Conservation (phyloP, 78 protist genomes). For the Guillardia theta region DNA sequence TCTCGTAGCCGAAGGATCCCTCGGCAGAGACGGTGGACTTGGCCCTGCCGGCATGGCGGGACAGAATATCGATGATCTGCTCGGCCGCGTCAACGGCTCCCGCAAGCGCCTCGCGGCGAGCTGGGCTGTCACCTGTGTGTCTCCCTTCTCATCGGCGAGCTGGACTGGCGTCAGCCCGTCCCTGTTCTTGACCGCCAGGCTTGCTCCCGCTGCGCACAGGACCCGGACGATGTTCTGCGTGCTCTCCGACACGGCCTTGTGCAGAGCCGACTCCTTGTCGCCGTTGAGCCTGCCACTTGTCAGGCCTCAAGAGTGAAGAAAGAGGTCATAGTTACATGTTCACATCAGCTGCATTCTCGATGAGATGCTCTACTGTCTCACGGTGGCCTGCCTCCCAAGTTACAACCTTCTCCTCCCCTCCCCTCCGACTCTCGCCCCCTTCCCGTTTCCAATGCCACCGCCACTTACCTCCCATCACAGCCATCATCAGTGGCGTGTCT, state of each 20-base stretch:
- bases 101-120: not conserved
- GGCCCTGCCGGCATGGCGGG: not conserved
- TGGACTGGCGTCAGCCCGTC: conserved; percentile 9
- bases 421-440: too few species aligned
- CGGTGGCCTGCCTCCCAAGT: conserved; percentile 18
- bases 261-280: conserved; percentile 31
- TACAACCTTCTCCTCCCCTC: too few species aligned
- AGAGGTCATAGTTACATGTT: too few species aligned
- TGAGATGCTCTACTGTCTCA: conserved; percentile 3
- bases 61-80: conserved; percentile 1
- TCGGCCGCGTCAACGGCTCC: not conserved
- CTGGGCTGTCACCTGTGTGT: not conserved
- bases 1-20: not conserved
- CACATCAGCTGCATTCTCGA: not conserved
- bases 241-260: conserved; percentile 17
- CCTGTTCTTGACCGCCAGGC: not conserved
- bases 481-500: conserved; percentile 27
- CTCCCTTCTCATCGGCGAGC: conserved; percentile 15
- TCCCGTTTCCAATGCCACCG: not conserved
- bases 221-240: not conserved
- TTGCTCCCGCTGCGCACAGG: not conserved
- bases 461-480: not conserved
- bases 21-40: not conserved
- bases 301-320: too few species aligned
- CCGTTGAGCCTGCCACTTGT: not conserved